Base-by-base conservation (phyloP, 2,329 filamentous ascomycete species). In the Hymenoscyphus fraxineus region DNA sequence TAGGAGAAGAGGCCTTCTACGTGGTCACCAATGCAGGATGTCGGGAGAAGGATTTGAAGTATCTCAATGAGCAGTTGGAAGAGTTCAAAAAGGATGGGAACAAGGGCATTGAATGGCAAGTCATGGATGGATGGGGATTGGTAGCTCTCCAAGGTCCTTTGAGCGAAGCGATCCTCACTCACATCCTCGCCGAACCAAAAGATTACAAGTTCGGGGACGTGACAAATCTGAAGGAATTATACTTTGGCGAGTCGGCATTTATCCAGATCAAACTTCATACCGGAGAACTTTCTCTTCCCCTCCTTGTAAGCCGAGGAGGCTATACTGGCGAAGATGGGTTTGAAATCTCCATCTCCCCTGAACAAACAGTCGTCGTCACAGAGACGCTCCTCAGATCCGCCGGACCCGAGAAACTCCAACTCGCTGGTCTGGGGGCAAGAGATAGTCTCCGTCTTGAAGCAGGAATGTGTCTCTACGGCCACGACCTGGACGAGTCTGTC, bases 381-480 rank as follows among this genome's bases (percentile, higher is more conserved):
- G 83, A 93, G 76, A 80, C 84, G 39, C 81, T 82, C 0, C 69
- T 77, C 19, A 78, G 80, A 55, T 74, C 72, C 54, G 88, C 88
- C 32, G 85, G 88, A 12, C 78, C 82, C 2, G 82, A 83, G 67
- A 79, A 78, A 60, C 81, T 97, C 16, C 89, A 90, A 73, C 85
- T 97, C 57, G 93, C 94, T 1, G 95, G 95, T 2, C 85, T 99
- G 0, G 95, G 93, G 10, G 92, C 95, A 2, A 87, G 95, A 68
- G 95, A 99, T 78, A 96, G 90, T 67, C 86, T 99, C 65, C 88
- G 95, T 58, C 87, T 99, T 38, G 95, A 99, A 80, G 95, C 95
- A 0, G 95, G 95, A 66, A 96, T 99, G 94, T 99, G 95, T 78
- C 84, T 99, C n/a, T 99, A 99, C 79, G 95, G 95, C n/a, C 92